These are phyloP conservation scores for Galerina sulciceps DNA, from an alignment of 768 basidiomycete genomes.

Conservation along the genomic window DNA sequence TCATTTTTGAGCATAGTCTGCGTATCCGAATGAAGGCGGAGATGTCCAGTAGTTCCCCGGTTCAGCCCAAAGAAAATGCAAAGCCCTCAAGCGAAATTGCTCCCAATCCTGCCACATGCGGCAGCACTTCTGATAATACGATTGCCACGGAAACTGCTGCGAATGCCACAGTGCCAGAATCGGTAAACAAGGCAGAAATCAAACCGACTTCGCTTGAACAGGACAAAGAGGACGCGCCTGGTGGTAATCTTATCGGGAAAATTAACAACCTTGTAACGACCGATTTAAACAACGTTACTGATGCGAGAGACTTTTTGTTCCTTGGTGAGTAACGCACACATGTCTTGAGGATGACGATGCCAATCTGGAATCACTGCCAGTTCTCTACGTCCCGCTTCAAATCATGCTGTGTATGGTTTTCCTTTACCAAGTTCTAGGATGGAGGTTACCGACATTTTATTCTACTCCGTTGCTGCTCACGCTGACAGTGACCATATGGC, in stretches of 20 bases:
- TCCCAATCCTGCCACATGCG: not conserved
- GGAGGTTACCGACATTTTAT: slow-evolving; percentile 35
- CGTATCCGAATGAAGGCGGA: slow-evolving; percentile 65
- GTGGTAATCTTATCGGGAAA: too few species aligned
- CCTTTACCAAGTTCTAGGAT: slow-evolving; percentile 48
- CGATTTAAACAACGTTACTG: too few species aligned
- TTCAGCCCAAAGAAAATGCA: not conserved
- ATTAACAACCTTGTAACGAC: too few species aligned
- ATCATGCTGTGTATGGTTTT: slow-evolving; percentile 42
- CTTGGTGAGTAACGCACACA: not conserved
- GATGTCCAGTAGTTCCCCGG: not conserved
- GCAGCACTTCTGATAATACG: too few species aligned
- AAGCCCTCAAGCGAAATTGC: not conserved
- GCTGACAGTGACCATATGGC: not conserved
- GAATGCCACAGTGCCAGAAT: too few species aligned
- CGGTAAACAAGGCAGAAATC: too few species aligned
- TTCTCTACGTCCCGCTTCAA: slow-evolving; percentile 40
- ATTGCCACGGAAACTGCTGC: too few species aligned
- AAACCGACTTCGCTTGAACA: too few species aligned
- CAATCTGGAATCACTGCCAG: slow-evolving; percentile 5
- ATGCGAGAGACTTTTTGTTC: slow-evolving; percentile 3
- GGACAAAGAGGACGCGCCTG: too few species aligned
- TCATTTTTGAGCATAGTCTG: slow-evolving; percentile 51
- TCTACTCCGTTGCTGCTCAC: not conserved
- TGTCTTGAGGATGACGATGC: not conserved